These are phyloP conservation scores for Botrytis cinerea DNA, from an alignment of 2,329 filamentous ascomycete genomes.

Conservation along the genomic window DNA sequence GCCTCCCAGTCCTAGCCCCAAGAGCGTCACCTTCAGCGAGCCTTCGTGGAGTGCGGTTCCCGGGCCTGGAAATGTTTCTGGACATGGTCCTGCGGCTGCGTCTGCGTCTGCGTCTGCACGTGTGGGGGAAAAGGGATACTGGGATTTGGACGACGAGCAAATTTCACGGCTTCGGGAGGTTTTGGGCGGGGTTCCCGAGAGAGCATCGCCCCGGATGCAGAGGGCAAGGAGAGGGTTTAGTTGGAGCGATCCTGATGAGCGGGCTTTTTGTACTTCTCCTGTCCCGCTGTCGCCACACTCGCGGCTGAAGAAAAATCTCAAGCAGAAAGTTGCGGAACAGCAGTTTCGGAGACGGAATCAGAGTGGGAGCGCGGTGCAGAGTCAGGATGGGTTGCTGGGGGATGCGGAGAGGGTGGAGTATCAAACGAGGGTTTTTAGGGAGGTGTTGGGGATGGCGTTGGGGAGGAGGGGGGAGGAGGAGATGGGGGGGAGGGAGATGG, in stretches of 20 bases:
- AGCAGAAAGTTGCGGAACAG: background rate
- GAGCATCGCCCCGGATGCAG: background rate
- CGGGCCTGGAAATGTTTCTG: background rate
- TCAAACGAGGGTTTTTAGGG: background rate
- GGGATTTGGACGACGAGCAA: background rate
- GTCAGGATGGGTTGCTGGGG: background rate
- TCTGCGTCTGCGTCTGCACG: too few species aligned
- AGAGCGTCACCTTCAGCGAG: background rate
- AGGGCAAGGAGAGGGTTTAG: background rate
- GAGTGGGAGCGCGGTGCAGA: too few species aligned
- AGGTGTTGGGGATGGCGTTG: background rate
- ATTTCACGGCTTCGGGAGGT: background rate
- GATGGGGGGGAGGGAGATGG: too few species aligned
- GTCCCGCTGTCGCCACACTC: background rate
- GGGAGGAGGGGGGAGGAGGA: background rate
- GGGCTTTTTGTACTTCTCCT: background rate
- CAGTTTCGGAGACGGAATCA: background rate
- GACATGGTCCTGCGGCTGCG: too few species aligned
- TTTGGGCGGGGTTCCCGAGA: background rate
- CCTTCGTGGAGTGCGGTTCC: background rate
- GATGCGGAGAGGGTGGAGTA: background rate
- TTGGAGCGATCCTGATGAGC: background rate
- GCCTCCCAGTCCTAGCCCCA: background rate
- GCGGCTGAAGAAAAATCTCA: background rate
- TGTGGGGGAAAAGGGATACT: too few species aligned